These are phyloP conservation scores for Gossypium schwendimanii DNA, from an alignment of 441 rosid species.

Conservation along the genomic window DNA sequence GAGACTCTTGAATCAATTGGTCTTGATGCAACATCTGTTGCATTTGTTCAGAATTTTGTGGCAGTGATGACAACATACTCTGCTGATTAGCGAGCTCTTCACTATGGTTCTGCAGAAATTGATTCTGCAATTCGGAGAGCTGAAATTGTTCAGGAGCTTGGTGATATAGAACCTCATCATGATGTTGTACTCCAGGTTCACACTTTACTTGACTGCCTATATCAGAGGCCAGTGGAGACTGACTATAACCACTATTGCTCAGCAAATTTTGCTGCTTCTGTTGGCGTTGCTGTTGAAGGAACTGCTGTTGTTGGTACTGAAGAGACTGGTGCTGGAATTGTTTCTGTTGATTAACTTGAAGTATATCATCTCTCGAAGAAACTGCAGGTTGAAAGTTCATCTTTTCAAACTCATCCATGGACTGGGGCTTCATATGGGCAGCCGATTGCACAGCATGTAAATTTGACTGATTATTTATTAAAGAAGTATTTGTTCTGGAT, in stretches of 20 bases:
- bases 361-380: slow-evolving; percentile 38
- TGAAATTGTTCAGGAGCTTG: slow-evolving; percentile 60
- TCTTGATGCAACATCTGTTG: slow-evolving; percentile 64
- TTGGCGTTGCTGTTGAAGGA: slow-evolving; percentile 54
- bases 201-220: slow-evolving; percentile 57
- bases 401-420: slow-evolving; percentile 48
- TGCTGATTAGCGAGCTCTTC: slow-evolving; percentile 53
- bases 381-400: slow-evolving; percentile 41
- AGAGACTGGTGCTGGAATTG: slow-evolving; percentile 63
- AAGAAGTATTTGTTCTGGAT: slow-evolving; percentile 45
- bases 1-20: slow-evolving; percentile 53
- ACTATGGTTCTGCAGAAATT: slow-evolving; percentile 54
- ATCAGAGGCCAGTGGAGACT: slow-evolving; percentile 50
- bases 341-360: slow-evolving; percentile 65
- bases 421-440: slow-evolving; percentile 40
- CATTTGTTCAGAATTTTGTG: slow-evolving; percentile 62
- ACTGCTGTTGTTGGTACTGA: slow-evolving; percentile 68
- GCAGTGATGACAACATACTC: slow-evolving; percentile 39
- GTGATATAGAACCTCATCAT: slow-evolving; percentile 42
- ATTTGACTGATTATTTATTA: slow-evolving; percentile 47
- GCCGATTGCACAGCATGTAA: slow-evolving; percentile 43
- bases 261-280: slow-evolving; percentile 54
- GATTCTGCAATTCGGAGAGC: slow-evolving; percentile 66
- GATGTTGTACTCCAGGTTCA: slow-evolving; percentile 71
- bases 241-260: slow-evolving; percentile 54